Evolutionary conservation across 306 rosid species (phyloP).

Genomic region (Cicer judaicum): DNA sequence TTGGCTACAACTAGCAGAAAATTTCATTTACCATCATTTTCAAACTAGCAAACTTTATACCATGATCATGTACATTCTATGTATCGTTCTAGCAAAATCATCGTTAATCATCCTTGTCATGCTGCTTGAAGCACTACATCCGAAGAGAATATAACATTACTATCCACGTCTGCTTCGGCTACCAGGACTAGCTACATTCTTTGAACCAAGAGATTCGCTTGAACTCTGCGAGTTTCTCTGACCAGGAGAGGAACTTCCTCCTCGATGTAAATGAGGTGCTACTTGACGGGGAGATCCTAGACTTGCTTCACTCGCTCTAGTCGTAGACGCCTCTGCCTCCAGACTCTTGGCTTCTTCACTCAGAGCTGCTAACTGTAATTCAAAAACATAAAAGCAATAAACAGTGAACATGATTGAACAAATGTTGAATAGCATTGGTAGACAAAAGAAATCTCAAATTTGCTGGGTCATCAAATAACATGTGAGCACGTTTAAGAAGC

Average conservation of each 20-base stretch:
- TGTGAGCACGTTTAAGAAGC: conserved; percentile 8
- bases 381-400: conserved; percentile 34
- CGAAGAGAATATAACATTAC: conserved; percentile 29
- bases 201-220: conserved; percentile 47
- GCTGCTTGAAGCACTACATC: conserved; percentile 44
- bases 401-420: conserved; percentile 31
- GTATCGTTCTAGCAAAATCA: conserved; percentile 43
- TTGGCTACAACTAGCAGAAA: conserved; percentile 39
- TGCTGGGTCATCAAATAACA: conserved; percentile 8
- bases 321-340: conserved; percentile 59
- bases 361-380: conserved; percentile 64
- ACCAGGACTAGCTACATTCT: conserved; percentile 58
- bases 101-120: conserved; percentile 33
- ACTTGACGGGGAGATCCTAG: conserved; percentile 70
- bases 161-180: conserved; percentile 76
- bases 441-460: conserved; percentile 22
- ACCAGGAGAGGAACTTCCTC: conserved; percentile 57
- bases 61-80: conserved; percentile 52
- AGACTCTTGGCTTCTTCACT: conserved; percentile 70
- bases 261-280: conserved; percentile 58
- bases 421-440: conserved; percentile 7
- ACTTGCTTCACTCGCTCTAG: conserved; percentile 61
- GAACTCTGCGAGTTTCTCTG: conserved; percentile 21
- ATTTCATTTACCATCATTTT: conserved; percentile 40
- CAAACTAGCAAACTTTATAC: conserved; percentile 45